Evolutionary conservation across 768 basidiomycete genomes (phyloP), one percentile per base, ranked within the genome.

Genomic region (Mycena haematopus): DNA sequence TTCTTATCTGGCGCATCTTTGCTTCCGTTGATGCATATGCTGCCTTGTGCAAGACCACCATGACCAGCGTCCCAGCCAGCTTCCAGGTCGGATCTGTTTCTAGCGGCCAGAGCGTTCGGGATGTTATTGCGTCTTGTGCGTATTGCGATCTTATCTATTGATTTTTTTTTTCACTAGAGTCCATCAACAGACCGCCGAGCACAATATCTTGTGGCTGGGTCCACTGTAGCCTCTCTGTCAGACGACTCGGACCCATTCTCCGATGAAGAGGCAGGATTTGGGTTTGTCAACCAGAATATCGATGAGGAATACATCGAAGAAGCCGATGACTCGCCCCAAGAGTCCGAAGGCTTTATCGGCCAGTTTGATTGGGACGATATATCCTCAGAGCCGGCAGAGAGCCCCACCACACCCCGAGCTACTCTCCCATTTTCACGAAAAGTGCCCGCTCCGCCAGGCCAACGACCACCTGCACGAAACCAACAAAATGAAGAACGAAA

Each of bases 51-150:
- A 40, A 33, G 31, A 56, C 62, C 33, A 44, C 62, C 65, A 84
- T 86, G 86, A 75, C 82, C 36, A 85, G 84, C 44, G 75, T 84
- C 47, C 79, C 82, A 33, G 71, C 74, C 33, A 75, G 73, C 36
- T 82, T 83, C 65, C 67, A 72, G 55, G 76, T 82, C 27, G 82
- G 80, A 40, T 85, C 85, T 35, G 76, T 76, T 24, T 78, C 84
- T 17, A 85, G 83, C 65, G 74, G 76, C 13, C 75, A 78, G 29
- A 85, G 80, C 65, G 79, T 84, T 21, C 71, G 79, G 56, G 84
- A 87, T 73, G 88, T 79, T 3, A 82, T 90, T 19, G 79, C 82
- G 21, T 88, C 88, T 17, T 89, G 88, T 86, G 66, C 71, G 83
- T 74, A 6, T 33, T 14, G 3, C 29, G 21, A 45, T 31, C 42